phyloP scores from a whole-genome alignment of 495 filamentous ascomycete genomes.

The Penicillium canescens region DNA sequence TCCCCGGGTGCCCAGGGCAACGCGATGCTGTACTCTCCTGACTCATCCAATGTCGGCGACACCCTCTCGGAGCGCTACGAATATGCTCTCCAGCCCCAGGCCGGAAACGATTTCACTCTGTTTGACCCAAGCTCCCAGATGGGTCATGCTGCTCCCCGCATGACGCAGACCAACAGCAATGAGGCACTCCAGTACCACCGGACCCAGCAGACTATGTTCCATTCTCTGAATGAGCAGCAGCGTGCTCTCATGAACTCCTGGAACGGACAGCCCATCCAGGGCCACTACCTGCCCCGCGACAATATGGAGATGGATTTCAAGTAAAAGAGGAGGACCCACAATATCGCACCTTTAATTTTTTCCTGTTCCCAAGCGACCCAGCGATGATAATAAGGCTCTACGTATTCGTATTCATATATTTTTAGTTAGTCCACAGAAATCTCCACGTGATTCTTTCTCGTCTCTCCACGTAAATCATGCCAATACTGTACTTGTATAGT shows the following conservation, averaged over 20 bases:
- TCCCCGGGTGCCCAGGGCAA: slow-evolving; percentile 64
- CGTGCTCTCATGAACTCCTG: slow-evolving; percentile 16
- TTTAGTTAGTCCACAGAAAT: not conserved
- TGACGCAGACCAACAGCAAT: slow-evolving; percentile 4
- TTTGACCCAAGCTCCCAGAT: slow-evolving; percentile 20
- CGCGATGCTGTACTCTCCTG: slow-evolving; percentile 63
- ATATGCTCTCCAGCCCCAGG: slow-evolving; percentile 27
- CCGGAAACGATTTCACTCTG: slow-evolving; percentile 48
- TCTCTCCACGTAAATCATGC: not conserved
- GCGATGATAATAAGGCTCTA: slow-evolving; percentile 1
- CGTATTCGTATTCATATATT: not conserved
- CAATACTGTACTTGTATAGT: no score
- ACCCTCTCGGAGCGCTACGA: slow-evolving; percentile 46
- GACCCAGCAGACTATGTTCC: slow-evolving; percentile 23
- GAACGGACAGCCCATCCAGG: slow-evolving; percentile 13
- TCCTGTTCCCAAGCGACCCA: not conserved
- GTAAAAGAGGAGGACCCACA: not conserved
- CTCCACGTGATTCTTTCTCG: not conserved
- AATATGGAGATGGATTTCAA: slow-evolving; percentile 21
- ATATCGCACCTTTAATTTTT: no score
- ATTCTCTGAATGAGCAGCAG: slow-evolving; percentile 17
- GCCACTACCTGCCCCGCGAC: slow-evolving; percentile 9
- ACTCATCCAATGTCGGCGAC: slow-evolving; percentile 38
- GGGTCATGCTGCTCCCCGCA: not conserved
- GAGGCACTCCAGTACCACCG: slow-evolving; percentile 1